These are phyloP conservation scores for Vitis hybrid DNA, from an alignment of 177 flowering plant species.

Conservation along the genomic window DNA sequence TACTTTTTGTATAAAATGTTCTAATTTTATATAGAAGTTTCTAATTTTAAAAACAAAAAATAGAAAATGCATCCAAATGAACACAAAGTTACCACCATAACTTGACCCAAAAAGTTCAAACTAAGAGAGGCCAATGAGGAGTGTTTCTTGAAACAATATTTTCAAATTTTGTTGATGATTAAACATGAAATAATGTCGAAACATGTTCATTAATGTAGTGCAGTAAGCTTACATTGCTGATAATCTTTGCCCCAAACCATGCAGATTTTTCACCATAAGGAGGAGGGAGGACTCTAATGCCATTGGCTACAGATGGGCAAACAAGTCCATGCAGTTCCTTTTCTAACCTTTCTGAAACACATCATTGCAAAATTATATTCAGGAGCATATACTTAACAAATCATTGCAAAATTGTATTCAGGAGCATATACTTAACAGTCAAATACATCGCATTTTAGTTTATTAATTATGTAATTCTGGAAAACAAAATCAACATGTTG, in stretches of 20 bases:
- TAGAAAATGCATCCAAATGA: too few relatives aligned
- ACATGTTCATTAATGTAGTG: background rate
- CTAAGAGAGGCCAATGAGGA: too few relatives aligned
- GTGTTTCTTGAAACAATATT: background rate
- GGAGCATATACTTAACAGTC: background rate
- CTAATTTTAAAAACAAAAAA: too few relatives aligned
- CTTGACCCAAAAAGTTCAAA: too few relatives aligned
- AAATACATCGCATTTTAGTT: background rate
- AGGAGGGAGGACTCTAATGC: slow-evolving; percentile 77
- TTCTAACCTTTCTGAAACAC: slow-evolving; percentile 72
- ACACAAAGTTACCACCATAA: too few relatives aligned
- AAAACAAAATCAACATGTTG: background rate
- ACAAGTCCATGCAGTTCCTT: slow-evolving; percentile 65
- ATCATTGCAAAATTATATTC: background rate
- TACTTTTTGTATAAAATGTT: too few relatives aligned
- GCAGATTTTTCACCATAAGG: slow-evolving; percentile 78
- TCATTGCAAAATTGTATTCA: background rate
- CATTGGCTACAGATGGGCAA: slow-evolving; percentile 45
- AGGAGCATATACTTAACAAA: too few relatives aligned
- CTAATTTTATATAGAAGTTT: too few relatives aligned
- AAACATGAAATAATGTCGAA: background rate
- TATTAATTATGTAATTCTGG: background rate
- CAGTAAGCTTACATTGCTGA: slow-evolving; percentile 69
- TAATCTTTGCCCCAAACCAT: slow-evolving; percentile 88
- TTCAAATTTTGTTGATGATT: background rate